Evolutionary conservation across 2,329 filamentous ascomycete species (phyloP).

Genomic region (Colletotrichum tropicicola): DNA sequence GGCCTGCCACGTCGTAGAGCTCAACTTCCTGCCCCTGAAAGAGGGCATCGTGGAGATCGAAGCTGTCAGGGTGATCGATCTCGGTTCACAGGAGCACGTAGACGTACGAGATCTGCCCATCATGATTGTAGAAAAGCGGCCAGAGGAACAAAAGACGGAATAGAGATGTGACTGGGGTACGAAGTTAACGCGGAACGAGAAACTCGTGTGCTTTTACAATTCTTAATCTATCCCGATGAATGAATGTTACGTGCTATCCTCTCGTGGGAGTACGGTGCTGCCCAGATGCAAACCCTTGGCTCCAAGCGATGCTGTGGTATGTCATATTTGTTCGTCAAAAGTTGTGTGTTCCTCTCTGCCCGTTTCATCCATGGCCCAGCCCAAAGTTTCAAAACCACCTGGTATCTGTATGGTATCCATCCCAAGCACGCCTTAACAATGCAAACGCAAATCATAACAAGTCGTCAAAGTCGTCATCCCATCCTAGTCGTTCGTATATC

Average conservation of each 20-base stretch:
- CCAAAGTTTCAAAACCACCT: constrained; percentile 8
- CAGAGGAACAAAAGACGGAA: constrained; percentile 18
- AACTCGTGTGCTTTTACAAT: background rate
- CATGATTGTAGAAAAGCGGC: constrained; percentile 61
- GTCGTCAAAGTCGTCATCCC: constrained; percentile 66
- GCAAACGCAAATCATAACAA: constrained; percentile 41
- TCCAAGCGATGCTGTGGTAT: constrained; percentile 18
- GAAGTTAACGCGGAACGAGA: background rate
- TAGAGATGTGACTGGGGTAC: background rate
- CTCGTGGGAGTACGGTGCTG: background rate
- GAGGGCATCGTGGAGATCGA: constrained; percentile 77
- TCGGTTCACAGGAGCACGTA: constrained; percentile 78
- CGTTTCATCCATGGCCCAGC: background rate
- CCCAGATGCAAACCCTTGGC: background rate
- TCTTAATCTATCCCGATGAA: background rate
- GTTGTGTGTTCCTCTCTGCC: background rate
- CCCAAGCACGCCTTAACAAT: constrained; percentile 32
- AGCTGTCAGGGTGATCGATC: constrained; percentile 76
- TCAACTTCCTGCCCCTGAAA: constrained; percentile 75
- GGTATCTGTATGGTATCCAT: constrained; percentile 21
- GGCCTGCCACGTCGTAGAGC: constrained; percentile 77
- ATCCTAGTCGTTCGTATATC: constrained; percentile 65
- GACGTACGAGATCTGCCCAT: constrained; percentile 80
- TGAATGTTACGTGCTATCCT: background rate
- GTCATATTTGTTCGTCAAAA: constrained; percentile 19